These are phyloP conservation scores for Colletotrichum chlorophyti DNA, from an alignment of 2,329 filamentous ascomycete species.

Conservation along the genomic window DNA sequence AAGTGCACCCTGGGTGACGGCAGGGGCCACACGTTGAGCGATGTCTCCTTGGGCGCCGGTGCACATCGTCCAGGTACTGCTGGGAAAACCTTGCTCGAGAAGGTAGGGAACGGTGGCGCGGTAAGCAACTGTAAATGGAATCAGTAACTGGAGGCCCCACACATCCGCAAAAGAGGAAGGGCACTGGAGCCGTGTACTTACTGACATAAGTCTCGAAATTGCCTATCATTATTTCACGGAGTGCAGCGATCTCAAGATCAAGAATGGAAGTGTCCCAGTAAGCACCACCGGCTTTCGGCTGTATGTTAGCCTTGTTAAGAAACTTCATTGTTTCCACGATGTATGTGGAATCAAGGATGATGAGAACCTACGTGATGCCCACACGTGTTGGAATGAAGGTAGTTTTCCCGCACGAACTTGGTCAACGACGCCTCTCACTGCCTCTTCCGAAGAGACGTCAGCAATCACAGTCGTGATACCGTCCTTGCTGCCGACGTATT, in stretches of 20 bases:
- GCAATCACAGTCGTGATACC: slow-evolving; percentile 41
- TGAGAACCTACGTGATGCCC: slow-evolving; percentile 36
- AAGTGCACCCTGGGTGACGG: slow-evolving; percentile 44
- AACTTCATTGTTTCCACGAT: background rate
- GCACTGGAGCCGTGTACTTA: slow-evolving; percentile 27
- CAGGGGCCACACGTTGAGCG: slow-evolving; percentile 32
- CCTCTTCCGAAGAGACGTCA: slow-evolving; percentile 38
- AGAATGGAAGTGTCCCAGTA: slow-evolving; percentile 32
- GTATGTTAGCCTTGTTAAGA: background rate
- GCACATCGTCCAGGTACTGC: slow-evolving; percentile 41
- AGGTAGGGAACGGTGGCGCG: slow-evolving; percentile 40
- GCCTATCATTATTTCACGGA: slow-evolving; percentile 33
- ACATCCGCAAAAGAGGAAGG: background rate
- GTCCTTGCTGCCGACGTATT: slow-evolving; percentile 36
- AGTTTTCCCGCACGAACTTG: slow-evolving; percentile 40
- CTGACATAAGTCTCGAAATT: slow-evolving; percentile 40
- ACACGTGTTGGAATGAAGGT: slow-evolving; percentile 47
- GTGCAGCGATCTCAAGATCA: slow-evolving; percentile 30
- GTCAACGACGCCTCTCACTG: slow-evolving; percentile 42
- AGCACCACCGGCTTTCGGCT: slow-evolving; percentile 33
- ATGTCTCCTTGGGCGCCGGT: slow-evolving; percentile 38
- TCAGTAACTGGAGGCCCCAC: no score
- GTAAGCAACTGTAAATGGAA: slow-evolving; percentile 38
- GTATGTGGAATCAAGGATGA: no score
- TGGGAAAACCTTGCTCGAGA: slow-evolving; percentile 30